phyloP scores from a whole-genome alignment of 768 basidiomycete genomes.

The Trametes sanguinea region DNA sequence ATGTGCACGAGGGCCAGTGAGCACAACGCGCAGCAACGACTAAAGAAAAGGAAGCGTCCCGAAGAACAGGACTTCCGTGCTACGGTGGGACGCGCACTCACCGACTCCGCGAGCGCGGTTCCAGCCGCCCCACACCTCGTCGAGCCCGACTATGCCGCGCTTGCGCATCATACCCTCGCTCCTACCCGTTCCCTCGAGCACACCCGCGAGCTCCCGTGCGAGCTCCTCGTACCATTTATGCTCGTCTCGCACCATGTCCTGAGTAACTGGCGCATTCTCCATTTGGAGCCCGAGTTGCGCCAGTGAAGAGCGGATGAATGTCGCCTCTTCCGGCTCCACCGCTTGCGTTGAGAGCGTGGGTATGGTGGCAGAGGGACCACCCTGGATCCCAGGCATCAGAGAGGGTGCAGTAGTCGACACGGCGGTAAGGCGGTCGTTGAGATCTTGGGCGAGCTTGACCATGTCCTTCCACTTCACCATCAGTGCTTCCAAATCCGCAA shows the following conservation, averaged over 20 bases:
- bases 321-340: slow-evolving; percentile 78
- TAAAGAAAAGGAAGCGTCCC: neutral
- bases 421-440: slow-evolving; percentile 78
- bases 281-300: slow-evolving; percentile 87
- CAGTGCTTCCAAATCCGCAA: slow-evolving; percentile 86
- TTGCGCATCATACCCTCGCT: slow-evolving; percentile 69
- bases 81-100: slow-evolving; percentile 39
- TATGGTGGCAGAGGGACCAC: slow-evolving; percentile 27
- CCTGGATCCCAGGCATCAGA: slow-evolving; percentile 11
- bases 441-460: slow-evolving; percentile 84
- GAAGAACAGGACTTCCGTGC: neutral
- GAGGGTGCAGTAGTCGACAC: slow-evolving; percentile 29
- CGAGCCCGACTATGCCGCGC: slow-evolving; percentile 81
- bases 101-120: slow-evolving; percentile 91
- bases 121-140: slow-evolving; percentile 96
- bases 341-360: slow-evolving; percentile 37
- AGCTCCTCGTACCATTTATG: slow-evolving; percentile 76
- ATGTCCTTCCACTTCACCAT: slow-evolving; percentile 93
- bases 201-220: slow-evolving; percentile 75
- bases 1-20: neutral
- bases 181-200: slow-evolving; percentile 55
- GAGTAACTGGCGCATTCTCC: slow-evolving; percentile 77
- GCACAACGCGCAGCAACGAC: neutral
- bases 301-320: slow-evolving; percentile 85
- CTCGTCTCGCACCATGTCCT: slow-evolving; percentile 87